Evolutionary conservation across 2,329 filamentous ascomycete species (phyloP), one percentile per base, ranked within the genome.

Genomic region (Penicillium brevicompactum): DNA sequence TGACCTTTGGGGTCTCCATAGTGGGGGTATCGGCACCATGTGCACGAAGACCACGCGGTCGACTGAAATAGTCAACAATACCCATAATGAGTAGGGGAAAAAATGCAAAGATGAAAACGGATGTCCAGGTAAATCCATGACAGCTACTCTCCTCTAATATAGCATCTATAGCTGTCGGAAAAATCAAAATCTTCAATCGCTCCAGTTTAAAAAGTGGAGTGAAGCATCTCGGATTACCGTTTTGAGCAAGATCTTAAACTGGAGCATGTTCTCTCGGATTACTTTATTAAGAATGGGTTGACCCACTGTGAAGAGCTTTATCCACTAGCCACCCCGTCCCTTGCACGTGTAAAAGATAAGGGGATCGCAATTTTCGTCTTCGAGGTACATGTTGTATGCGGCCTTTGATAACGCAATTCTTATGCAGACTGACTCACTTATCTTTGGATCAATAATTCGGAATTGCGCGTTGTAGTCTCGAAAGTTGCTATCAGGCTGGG

Each of bases 161-260:
- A 52, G 0, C 13, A 45, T 45, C 22, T 44, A 44, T 40, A 37
- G 11, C 32, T 22, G 40, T 48, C 14, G 24, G 30, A 47, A 56
- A 56, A 52, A 53, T 53, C 53, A 56, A 47, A 56, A 38, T 56
- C 49, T 56, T 56, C 53, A 56, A 56, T 38, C 22, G 49, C 51
- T 56, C 53, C 53, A 56, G 38, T 53, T 48, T 56, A 56, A 56
- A 56, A 56, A 56, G 53, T 56, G 53, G 53, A 53, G 37, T 37
- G 49, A 53, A 27, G 44, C 24, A 22, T 41, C 24, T 54, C 52
- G 52, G 52, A 54, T 54, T 54, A 41, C 52, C 40, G 13, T 40
- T 54, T 54, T 32, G n/a, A 54, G 52, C 4, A 27, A 34, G 32
- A 54, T 51, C 52, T 41, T 51, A 41, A 9, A 51, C 42, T 46